phyloP scores from a whole-genome alignment of 140 eudicot genomes.

The Stevia rebaudiana region DNA sequence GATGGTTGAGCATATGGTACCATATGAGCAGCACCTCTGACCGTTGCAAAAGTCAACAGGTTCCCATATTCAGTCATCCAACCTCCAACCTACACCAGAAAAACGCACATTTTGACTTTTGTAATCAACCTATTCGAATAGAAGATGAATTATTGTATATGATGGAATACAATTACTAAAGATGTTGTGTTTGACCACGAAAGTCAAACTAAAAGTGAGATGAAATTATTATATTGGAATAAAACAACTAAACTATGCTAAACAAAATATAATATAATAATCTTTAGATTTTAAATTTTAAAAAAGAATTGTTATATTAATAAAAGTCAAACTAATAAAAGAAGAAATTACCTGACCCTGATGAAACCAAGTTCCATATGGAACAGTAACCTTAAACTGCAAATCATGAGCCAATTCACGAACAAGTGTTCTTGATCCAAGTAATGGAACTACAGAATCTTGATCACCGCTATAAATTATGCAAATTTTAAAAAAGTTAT shows the following conservation, averaged over 20 bases:
- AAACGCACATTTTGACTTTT: conserved; percentile 12
- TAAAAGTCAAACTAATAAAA: conserved; percentile 15
- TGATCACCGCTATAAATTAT: conserved; percentile 70
- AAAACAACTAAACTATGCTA: background rate
- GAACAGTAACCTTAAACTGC: conserved; percentile 62
- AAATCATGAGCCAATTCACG: conserved; percentile 84
- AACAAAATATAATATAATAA: background rate
- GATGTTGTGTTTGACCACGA: background rate
- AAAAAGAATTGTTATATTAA: background rate
- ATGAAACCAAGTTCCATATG: conserved; percentile 92
- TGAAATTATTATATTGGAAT: background rate
- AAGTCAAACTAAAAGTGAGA: background rate
- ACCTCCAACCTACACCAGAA: conserved; percentile 69
- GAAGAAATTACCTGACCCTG: conserved; percentile 65
- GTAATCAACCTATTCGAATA: background rate
- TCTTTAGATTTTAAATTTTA: background rate
- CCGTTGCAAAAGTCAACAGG: conserved; percentile 80
- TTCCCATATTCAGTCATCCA: conserved; percentile 89
- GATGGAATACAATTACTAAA: background rate
- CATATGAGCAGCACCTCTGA: conserved; percentile 99
- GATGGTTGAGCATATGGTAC: conserved; percentile 96
- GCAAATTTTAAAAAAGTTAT: background rate
- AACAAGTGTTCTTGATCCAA: conserved; percentile 83
- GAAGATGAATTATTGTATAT: background rate
- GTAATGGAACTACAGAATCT: conserved; percentile 92